Evolutionary conservation across 768 basidiomycete species (phyloP).

Genomic region (Lactarius sp.): DNA sequence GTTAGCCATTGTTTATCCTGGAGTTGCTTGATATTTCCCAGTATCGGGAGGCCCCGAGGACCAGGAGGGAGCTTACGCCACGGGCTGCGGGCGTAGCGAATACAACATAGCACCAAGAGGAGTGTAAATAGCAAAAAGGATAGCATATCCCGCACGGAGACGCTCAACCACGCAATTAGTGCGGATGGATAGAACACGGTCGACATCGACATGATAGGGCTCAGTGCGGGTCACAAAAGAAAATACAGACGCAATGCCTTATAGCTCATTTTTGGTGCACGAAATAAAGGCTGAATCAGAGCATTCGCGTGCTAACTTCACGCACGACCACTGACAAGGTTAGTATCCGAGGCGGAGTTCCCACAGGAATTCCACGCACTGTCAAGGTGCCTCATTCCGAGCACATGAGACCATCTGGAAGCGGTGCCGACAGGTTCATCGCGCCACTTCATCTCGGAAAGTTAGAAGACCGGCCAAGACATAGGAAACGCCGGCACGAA

Average conservation of each 20-base stretch:
- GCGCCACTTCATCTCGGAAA: slow-evolving; percentile 21
- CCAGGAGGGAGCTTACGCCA: slow-evolving; percentile 25
- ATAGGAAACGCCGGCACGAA: slow-evolving; percentile 13
- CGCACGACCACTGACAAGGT: slow-evolving; percentile 1
- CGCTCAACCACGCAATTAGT: neutral
- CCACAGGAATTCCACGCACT: slow-evolving; percentile 22
- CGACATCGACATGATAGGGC: slow-evolving; percentile 18
- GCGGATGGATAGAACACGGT: neutral
- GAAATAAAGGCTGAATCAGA: slow-evolving; percentile 10
- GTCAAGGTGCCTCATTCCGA: slow-evolving; percentile 12
- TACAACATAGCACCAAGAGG: slow-evolving; percentile 1
- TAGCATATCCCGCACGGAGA: neutral
- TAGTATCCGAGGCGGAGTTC: slow-evolving; percentile 17
- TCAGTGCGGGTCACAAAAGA: neutral
- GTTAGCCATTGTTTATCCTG: slow-evolving; percentile 21
- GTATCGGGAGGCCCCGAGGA: slow-evolving; percentile 18
- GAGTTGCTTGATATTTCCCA: slow-evolving; percentile 20
- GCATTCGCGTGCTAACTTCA: slow-evolving; percentile 6
- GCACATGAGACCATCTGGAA: slow-evolving; percentile 14
- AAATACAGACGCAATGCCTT: neutral
- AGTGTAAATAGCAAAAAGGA: neutral
- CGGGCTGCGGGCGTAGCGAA: slow-evolving; percentile 18
- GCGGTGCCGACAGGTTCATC: slow-evolving; percentile 11
- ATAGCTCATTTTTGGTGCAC: slow-evolving; percentile 12
- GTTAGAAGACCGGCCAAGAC: slow-evolving; percentile 4